Conservation (phyloP, 2,329 filamentous ascomycete species). For the Didymella lethalis region DNA sequence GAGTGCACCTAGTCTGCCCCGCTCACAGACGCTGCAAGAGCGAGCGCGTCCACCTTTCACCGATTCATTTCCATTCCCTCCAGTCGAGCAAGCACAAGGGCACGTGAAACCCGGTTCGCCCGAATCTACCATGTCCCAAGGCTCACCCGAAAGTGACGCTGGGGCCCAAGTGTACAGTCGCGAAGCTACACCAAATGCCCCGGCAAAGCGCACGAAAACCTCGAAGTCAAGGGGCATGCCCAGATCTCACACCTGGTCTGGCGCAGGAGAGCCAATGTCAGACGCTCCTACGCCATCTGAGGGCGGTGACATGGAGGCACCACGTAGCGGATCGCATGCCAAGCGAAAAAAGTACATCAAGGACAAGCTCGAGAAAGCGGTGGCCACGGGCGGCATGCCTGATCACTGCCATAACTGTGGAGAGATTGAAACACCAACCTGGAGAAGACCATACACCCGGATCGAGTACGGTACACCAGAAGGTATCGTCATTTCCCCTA, state of each 20-base stretch:
- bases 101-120: conserved; percentile 30
- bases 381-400: conserved; percentile 83
- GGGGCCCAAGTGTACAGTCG: conserved; percentile 34
- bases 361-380: conserved; percentile 63
- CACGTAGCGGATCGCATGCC: conserved; percentile 61
- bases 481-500: conserved; percentile 75
- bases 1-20: conserved; percentile 2
- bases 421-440: conserved; percentile 93
- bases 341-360: conserved; percentile 73
- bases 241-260: conserved; percentile 51
- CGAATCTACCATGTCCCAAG: conserved; percentile 26
- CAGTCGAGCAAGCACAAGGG: conserved; percentile 10
- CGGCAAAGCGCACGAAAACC: conserved; percentile 25
- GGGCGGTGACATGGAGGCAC: conserved; percentile 19
- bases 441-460: conserved; percentile 92
- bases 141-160: conserved; percentile 31
- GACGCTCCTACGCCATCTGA: conserved; percentile 41
- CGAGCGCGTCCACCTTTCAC: conserved; percentile 14
- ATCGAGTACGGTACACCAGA: conserved; percentile 73
- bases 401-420: conserved; percentile 93
- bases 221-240: conserved; percentile 42
- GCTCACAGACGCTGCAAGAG: conserved; percentile 5
- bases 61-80: conserved; percentile 15
- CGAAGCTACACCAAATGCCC: conserved; percentile 35
- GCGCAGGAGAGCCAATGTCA: conserved; percentile 43